Percentiles rank a stretch among this genome's conserved stretches.
Conservation (phyloP, 2,329 filamentous ascomycete genomes). For the Trichoderma afroharzianum region DNA sequence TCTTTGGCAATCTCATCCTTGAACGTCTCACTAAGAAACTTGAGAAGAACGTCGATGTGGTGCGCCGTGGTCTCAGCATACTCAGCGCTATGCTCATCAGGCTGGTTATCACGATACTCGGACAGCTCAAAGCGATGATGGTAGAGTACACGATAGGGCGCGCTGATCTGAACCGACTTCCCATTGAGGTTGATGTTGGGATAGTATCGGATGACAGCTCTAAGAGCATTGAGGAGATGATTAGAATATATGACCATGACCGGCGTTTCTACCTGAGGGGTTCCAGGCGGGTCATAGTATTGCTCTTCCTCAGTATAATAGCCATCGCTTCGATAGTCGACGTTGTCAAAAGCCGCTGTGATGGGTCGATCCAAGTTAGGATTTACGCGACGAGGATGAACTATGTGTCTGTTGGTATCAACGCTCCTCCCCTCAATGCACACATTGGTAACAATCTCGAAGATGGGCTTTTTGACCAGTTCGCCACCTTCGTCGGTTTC, state of each 20-base stretch:
- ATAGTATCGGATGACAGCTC: slow-evolving; percentile 47
- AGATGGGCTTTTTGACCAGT: slow-evolving; percentile 31
- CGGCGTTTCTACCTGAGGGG: slow-evolving; percentile 31
- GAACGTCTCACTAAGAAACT: slow-evolving; percentile 39
- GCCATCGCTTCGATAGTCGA: slow-evolving; percentile 26
- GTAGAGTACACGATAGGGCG: slow-evolving; percentile 47
- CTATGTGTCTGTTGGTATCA: background rate
- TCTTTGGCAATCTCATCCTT: slow-evolving; percentile 39
- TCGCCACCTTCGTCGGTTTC: slow-evolving; percentile 20
- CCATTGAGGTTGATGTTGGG: slow-evolving; percentile 38
- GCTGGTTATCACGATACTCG: slow-evolving; percentile 41
- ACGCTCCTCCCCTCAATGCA: slow-evolving; percentile 22
- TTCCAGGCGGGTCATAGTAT: slow-evolving; percentile 23
- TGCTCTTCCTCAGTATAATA: slow-evolving; percentile 26
- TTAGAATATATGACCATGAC: slow-evolving; percentile 44
- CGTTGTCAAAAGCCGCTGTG: slow-evolving; percentile 27
- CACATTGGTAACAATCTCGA: slow-evolving; percentile 44
- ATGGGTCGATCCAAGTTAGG: slow-evolving; percentile 27
- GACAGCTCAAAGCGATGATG: slow-evolving; percentile 44
- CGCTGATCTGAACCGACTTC: slow-evolving; percentile 37
- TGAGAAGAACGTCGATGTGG: slow-evolving; percentile 45
- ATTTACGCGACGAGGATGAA: slow-evolving; percentile 15
- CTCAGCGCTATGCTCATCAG: slow-evolving; percentile 37
- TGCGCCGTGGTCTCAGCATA: slow-evolving; percentile 39
- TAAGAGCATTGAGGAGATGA: slow-evolving; percentile 45